Percentiles rank a stretch among this genome's conserved stretches.
These are phyloP conservation scores for Dactylellina leptospora DNA, from an alignment of 2,329 filamentous ascomycete species.

Conservation along the genomic window DNA sequence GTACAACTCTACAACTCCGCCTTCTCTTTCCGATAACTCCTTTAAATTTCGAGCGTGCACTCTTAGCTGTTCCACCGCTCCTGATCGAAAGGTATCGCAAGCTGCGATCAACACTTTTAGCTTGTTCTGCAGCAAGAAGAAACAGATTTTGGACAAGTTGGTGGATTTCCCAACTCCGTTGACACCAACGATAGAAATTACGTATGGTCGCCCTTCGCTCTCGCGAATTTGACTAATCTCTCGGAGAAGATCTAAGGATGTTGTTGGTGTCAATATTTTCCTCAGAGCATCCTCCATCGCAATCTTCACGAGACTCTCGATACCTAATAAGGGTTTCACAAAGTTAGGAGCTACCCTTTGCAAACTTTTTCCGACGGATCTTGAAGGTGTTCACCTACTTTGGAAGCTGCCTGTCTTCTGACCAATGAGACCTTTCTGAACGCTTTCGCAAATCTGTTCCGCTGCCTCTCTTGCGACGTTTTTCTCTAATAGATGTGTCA, in stretches of 20 bases:
- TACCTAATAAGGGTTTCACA: slow-evolving; percentile 62
- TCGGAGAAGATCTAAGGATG: slow-evolving; percentile 90
- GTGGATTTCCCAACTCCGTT: slow-evolving; percentile 99
- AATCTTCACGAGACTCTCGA: slow-evolving; percentile 81
- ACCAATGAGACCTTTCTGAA: slow-evolving; percentile 87
- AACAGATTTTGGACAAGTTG: slow-evolving; percentile 96
- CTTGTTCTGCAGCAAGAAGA: slow-evolving; percentile 96
- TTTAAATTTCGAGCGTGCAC: slow-evolving; percentile 94
- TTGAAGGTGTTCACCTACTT: slow-evolving; percentile 61
- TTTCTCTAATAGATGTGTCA: slow-evolving; percentile 91
- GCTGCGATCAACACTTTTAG: slow-evolving; percentile 94
- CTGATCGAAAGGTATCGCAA: slow-evolving; percentile 95
- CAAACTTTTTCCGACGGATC: slow-evolving; percentile 38
- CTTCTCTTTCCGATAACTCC: slow-evolving; percentile 85
- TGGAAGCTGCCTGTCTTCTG: slow-evolving; percentile 93
- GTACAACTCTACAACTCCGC: slow-evolving; percentile 86
- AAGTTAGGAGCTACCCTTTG: slow-evolving; percentile 56
- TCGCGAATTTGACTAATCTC: slow-evolving; percentile 80
- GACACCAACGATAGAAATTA: slow-evolving; percentile 97
- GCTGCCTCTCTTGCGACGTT: slow-evolving; percentile 96
- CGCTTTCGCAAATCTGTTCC: slow-evolving; percentile 86
- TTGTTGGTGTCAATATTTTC: slow-evolving; percentile 95
- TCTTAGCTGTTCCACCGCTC: slow-evolving; percentile 93
- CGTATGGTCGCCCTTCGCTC: slow-evolving; percentile 79
- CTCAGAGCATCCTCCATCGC: slow-evolving; percentile 92